These are phyloP conservation scores for Populus deltoides DNA, from an alignment of 345 rosid genomes.

Conservation along the genomic window DNA sequence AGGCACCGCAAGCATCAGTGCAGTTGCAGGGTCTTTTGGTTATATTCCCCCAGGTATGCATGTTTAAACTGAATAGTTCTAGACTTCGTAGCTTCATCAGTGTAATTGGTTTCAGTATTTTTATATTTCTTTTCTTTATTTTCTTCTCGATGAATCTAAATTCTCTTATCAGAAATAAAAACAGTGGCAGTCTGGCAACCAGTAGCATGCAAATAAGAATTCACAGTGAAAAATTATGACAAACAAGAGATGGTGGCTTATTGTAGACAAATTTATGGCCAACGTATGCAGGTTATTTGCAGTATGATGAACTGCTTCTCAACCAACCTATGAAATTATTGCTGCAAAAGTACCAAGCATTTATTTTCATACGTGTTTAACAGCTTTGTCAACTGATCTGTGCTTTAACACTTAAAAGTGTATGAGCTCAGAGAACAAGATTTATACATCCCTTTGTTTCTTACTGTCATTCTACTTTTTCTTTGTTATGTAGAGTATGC, in stretches of 20 bases:
- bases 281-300: neutral
- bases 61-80: neutral
- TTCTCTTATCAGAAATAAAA: too few relatives aligned
- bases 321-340: neutral
- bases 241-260: too few relatives aligned
- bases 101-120: neutral
- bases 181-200: too few relatives aligned
- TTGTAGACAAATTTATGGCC: too few relatives aligned
- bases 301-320: neutral
- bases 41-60: slow-evolving; percentile 36
- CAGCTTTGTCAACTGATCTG: neutral
- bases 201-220: too few relatives aligned
- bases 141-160: neutral
- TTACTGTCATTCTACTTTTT: neutral
- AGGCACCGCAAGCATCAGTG: slow-evolving; percentile 41
- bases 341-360: too few relatives aligned
- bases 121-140: neutral
- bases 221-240: too few relatives aligned
- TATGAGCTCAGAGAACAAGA: neutral
- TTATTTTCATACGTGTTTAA: neutral
- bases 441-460: neutral
- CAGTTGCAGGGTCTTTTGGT: slow-evolving; percentile 42
- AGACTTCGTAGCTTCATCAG: neutral
- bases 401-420: neutral
- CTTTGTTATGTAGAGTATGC: slow-evolving; percentile 29